phyloP scores from a whole-genome alignment of 345 rosid genomes.

The Sonneratia alba region DNA sequence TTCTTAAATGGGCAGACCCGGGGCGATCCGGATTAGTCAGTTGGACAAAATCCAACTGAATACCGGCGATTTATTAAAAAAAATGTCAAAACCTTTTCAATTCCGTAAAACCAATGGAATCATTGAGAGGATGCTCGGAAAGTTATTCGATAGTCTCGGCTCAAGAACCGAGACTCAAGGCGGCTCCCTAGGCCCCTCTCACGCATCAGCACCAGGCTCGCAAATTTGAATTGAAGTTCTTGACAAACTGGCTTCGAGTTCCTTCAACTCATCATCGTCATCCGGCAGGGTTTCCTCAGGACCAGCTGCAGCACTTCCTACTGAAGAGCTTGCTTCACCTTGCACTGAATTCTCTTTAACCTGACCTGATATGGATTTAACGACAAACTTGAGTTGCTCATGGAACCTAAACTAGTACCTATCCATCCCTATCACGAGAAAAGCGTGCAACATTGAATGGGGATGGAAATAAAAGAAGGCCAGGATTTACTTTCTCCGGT shows the following conservation, averaged over 20 bases:
- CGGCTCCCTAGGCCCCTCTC: background rate
- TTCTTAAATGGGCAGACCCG: no score
- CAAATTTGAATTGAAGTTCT: constrained; percentile 51
- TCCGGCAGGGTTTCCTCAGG: constrained; percentile 20
- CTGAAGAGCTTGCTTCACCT: constrained; percentile 24
- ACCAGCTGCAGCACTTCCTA: constrained; percentile 9
- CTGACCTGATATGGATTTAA: constrained; percentile 14
- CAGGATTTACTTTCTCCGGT: constrained; percentile 35
- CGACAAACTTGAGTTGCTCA: background rate
- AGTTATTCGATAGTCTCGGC: no score
- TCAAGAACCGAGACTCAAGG: no score
- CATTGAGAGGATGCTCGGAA: no score
- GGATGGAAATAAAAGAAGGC: background rate
- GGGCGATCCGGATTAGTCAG: no score
- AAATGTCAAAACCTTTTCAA: no score
- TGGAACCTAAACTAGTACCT: background rate
- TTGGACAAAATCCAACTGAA: no score
- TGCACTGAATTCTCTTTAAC: constrained; percentile 16
- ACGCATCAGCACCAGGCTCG: constrained; percentile 27
- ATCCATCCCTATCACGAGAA: background rate
- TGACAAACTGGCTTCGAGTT: constrained; percentile 73
- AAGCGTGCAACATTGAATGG: background rate
- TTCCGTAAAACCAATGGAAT: no score
- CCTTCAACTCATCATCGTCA: constrained; percentile 46
- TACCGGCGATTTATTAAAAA: no score